Evolutionary conservation across 2,329 filamentous ascomycete species (phyloP).

Genomic region (Xylariaceae sp.): DNA sequence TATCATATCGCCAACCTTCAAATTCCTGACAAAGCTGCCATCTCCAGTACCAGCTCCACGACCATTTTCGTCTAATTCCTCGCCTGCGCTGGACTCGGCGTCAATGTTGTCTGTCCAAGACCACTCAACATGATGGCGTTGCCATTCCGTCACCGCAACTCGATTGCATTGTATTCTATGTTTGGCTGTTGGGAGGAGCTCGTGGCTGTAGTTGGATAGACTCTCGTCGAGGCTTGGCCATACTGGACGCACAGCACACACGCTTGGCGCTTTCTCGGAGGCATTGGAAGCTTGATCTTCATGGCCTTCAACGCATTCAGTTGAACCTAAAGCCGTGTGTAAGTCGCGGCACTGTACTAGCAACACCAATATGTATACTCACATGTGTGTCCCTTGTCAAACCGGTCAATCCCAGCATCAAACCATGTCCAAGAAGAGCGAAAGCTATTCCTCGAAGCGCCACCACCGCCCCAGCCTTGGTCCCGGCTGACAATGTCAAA

Average conservation of each 20-base stretch:
- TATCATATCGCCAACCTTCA: slow-evolving; percentile 56
- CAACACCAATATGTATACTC: slow-evolving; percentile 3
- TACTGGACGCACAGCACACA: slow-evolving; percentile 28
- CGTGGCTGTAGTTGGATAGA: slow-evolving; percentile 33
- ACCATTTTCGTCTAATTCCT: slow-evolving; percentile 38
- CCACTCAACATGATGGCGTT: slow-evolving; percentile 49
- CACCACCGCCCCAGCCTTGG: slow-evolving; percentile 49
- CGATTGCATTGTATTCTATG: slow-evolving; percentile 46
- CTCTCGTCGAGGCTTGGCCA: slow-evolving; percentile 25
- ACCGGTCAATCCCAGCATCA: slow-evolving; percentile 54
- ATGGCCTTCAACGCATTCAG: slow-evolving; percentile 17
- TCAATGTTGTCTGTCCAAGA: slow-evolving; percentile 43
- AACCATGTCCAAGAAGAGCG: slow-evolving; percentile 56
- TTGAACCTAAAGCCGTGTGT: slow-evolving; percentile 11
- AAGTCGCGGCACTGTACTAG: slow-evolving; percentile 1
- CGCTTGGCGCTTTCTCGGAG: slow-evolving; percentile 20
- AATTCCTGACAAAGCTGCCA: slow-evolving; percentile 50
- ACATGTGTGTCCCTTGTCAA: slow-evolving; percentile 37
- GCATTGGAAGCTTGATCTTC: slow-evolving; percentile 4
- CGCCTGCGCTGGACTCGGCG: slow-evolving; percentile 37
- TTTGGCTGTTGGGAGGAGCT: slow-evolving; percentile 31
- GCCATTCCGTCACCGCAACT: slow-evolving; percentile 31
- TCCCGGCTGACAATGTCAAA: slow-evolving; percentile 54
- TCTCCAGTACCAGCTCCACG: slow-evolving; percentile 46
- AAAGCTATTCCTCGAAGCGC: slow-evolving; percentile 36